Conservation (phyloP, 768 basidiomycete genomes). For the Peribolospora kevripleyi region DNA sequence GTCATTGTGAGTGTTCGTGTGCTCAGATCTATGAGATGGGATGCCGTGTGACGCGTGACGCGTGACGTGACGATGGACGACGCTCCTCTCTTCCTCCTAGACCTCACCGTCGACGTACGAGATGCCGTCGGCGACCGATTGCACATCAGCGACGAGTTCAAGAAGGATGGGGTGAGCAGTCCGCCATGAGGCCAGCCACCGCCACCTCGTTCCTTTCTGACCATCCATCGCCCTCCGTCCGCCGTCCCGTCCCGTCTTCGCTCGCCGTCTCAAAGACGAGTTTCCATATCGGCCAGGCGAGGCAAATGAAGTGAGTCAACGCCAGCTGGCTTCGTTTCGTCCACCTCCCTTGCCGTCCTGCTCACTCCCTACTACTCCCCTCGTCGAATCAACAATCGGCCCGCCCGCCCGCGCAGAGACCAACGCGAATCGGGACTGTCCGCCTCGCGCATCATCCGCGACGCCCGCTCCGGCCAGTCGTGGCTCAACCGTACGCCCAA, state of each 20-base stretch:
- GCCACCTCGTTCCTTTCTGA: slow-evolving; percentile 11
- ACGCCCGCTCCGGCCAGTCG: slow-evolving; percentile 21
- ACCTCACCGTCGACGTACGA: slow-evolving; percentile 61
- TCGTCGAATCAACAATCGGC: no score
- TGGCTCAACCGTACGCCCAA: slow-evolving; percentile 11
- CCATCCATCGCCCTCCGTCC: neutral
- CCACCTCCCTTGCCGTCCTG: neutral
- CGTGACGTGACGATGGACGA: neutral
- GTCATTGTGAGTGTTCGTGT: slow-evolving; percentile 50
- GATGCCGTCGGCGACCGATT: slow-evolving; percentile 86
- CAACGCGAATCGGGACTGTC: no score
- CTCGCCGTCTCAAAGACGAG: slow-evolving; percentile 27
- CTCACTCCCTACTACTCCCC: neutral
- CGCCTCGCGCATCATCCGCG: no score
- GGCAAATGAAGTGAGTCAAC: slow-evolving; percentile 31
- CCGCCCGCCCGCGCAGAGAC: no score
- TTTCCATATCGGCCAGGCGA: slow-evolving; percentile 65
- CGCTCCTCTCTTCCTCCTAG: slow-evolving; percentile 22
- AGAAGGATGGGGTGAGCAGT: slow-evolving; percentile 46
- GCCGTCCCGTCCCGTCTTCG: neutral
- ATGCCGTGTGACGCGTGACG: no score
- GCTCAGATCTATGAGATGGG: no score
- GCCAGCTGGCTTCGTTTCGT: neutral
- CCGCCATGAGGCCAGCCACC: neutral
- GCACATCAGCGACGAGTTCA: slow-evolving; percentile 52